Evolutionary conservation across 2,329 filamentous ascomycete genomes (phyloP).

Genomic region (Graphilbum ipis-grandicollis): DNA sequence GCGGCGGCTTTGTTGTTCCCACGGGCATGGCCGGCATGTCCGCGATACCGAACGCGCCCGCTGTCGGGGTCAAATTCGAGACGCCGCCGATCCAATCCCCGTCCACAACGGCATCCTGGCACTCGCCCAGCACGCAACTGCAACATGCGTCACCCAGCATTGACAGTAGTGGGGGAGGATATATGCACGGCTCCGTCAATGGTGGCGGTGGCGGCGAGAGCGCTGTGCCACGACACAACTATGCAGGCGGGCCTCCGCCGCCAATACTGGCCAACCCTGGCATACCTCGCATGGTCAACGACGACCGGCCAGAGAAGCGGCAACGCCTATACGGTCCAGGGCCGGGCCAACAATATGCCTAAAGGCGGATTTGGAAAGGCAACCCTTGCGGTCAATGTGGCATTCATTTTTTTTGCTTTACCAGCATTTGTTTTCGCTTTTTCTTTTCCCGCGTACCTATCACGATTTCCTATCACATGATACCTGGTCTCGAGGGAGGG

Average conservation of each 20-base stretch:
- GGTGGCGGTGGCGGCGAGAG: conserved; percentile 14
- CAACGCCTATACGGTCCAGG: conserved; percentile 28
- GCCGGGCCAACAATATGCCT: no score
- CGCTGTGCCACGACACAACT: conserved; percentile 12
- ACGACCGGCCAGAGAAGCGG: conserved; percentile 32
- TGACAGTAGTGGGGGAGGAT: conserved; percentile 27
- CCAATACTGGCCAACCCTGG: conserved; percentile 14
- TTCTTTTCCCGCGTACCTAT: no score
- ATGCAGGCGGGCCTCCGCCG: conserved; percentile 9
- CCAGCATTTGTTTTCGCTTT: no score
- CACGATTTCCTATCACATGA: no score
- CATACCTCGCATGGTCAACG: conserved; percentile 17
- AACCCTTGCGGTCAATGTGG: no score
- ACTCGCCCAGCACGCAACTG: conserved; percentile 31
- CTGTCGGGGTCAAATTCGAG: conserved; percentile 26
- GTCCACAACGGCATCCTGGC: conserved; percentile 28
- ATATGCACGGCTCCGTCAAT: conserved; percentile 24
- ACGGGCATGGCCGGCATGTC: conserved; percentile 16
- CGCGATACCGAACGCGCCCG: conserved; percentile 6
- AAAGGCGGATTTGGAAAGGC: no score
- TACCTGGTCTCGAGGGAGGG: no score
- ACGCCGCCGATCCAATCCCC: conserved; percentile 39
- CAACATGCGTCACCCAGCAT: conserved; percentile 31
- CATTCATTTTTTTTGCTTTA: no score
- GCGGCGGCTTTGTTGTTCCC: conserved; percentile 10